Evolutionary conservation across 1,284 basidiomycete genomes (phyloP).

Genomic region (Sporisorium reilianum): DNA sequence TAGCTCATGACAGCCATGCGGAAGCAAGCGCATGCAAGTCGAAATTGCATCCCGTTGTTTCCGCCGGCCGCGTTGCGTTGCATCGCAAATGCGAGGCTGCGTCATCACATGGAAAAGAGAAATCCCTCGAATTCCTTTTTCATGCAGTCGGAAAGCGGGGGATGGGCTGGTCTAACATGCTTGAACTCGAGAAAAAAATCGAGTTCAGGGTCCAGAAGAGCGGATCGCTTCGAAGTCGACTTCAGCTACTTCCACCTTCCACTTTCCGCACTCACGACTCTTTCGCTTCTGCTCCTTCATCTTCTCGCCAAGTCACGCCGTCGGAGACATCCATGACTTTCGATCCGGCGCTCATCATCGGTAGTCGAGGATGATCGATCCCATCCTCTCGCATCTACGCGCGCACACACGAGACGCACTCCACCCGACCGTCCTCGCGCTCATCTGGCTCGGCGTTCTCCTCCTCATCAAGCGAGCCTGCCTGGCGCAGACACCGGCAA

Average conservation of each 20-base stretch:
- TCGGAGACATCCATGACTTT: not conserved
- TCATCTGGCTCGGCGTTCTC: constrained; percentile 40
- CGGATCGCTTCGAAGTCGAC: constrained; percentile 1
- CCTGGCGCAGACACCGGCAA: not conserved
- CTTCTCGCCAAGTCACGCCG: too few relatives aligned
- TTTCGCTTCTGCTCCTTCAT: too few relatives aligned
- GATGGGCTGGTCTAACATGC: not conserved
- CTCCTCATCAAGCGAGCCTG: constrained; percentile 12
- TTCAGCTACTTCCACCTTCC: not conserved
- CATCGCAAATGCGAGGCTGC: not conserved
- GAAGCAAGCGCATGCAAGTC: not conserved
- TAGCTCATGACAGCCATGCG: not conserved
- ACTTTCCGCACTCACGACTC: constrained; percentile 1
- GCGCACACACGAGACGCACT: constrained; percentile 21
- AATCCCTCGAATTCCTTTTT: not conserved
- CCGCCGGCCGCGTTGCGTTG: constrained; percentile 1
- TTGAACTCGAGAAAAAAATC: not conserved
- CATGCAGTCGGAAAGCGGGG: not conserved
- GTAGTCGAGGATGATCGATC: not conserved
- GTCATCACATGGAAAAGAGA: not conserved
- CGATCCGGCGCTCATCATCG: not conserved
- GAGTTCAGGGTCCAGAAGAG: not conserved
- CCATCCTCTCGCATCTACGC: not conserved
- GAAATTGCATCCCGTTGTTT: not conserved
- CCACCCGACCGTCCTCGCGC: constrained; percentile 28